phyloP scores from a whole-genome alignment of 2,329 filamentous ascomycete genomes.

The Aciculosporium take region DNA sequence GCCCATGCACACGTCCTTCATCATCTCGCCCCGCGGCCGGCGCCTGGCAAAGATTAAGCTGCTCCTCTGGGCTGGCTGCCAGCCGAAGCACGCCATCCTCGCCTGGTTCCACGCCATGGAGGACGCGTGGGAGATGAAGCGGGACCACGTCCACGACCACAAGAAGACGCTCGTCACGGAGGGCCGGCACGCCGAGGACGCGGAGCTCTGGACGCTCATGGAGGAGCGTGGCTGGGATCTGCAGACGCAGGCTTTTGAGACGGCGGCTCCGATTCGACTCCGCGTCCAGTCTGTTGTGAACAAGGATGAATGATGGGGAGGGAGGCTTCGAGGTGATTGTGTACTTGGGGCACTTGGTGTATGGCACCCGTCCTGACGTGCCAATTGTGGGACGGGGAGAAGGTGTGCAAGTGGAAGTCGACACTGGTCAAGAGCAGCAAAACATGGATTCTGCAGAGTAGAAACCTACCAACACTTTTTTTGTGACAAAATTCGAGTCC shows the following conservation, averaged over 20 bases:
- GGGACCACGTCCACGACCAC: constrained; percentile 9
- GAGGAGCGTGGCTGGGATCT: constrained; percentile 21
- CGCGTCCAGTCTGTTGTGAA: constrained; percentile 9
- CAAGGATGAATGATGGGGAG: constrained; percentile 14
- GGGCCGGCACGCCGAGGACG: constrained; percentile 5
- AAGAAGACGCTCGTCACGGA: constrained; percentile 9
- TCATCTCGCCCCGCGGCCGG: constrained; percentile 13
- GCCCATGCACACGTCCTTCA: constrained; percentile 15
- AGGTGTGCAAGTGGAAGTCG: no score
- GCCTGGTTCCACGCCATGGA: constrained; percentile 26
- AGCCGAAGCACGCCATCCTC: constrained; percentile 16
- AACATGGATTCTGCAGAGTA: no score
- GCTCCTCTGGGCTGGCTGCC: constrained; percentile 19
- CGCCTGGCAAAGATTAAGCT: constrained; percentile 18
- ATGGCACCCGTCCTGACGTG: neutral
- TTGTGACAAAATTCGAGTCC: no score
- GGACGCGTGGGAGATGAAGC: constrained; percentile 19
- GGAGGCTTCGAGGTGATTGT: no score
- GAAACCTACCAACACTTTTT: no score
- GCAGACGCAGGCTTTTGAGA: constrained; percentile 22
- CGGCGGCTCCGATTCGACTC: constrained; percentile 20
- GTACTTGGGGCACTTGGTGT: no score
- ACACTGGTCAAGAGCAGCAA: no score
- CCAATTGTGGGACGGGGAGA: no score
- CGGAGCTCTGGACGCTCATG: constrained; percentile 17